Evolutionary conservation across 345 rosid genomes (phyloP), one percentile per base, ranked within the genome.

Genomic region (Fremontodendron californicum): DNA sequence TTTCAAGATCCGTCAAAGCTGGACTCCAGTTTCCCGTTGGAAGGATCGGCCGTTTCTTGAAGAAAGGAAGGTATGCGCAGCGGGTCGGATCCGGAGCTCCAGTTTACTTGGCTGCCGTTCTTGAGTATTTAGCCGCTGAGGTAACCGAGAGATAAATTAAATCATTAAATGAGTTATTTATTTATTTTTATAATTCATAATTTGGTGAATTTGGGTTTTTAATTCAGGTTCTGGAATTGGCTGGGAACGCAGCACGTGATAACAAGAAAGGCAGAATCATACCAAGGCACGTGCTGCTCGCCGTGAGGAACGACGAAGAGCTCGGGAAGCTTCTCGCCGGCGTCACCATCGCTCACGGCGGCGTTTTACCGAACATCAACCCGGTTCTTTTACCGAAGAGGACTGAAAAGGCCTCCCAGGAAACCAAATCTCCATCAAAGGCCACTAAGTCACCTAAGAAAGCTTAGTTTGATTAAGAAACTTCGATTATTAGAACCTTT

Each of bases 11-110:
- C 15, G 88, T 88, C 31, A 90, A 85, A 83, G 88, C 93, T 31
- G 94, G 97, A 37, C 82, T 90, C 6, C 97, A 92, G 80, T 92
- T 92, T 45, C 94, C 94, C 1, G 97, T 92, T 45, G 94, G 97
- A 51, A 83, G 97, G 27, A 89, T 89, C 85, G 97, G 93, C 4
- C 86, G 94, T 43, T 92, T 87, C 75, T 81, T 92, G 64, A 92
- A 90, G 88, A 88, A 88, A 70, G 97, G 97, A 12, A 86, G 97
- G 18, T 90, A 92, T 40, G 70, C 92, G 0, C 79, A 87, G 77
- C 85, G 93, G 12, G 91, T 90, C 10, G 97, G 94, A 33, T 71
- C 90, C 51, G 97, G 97, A 6, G 93, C 94, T 80, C 94, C 93
- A 11, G 93, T 92, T 9, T 90, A 92, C 77, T 74, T 92, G 64